Conservation (phyloP, 2,329 filamentous ascomycete species). For the Fusarium sp. region DNA sequence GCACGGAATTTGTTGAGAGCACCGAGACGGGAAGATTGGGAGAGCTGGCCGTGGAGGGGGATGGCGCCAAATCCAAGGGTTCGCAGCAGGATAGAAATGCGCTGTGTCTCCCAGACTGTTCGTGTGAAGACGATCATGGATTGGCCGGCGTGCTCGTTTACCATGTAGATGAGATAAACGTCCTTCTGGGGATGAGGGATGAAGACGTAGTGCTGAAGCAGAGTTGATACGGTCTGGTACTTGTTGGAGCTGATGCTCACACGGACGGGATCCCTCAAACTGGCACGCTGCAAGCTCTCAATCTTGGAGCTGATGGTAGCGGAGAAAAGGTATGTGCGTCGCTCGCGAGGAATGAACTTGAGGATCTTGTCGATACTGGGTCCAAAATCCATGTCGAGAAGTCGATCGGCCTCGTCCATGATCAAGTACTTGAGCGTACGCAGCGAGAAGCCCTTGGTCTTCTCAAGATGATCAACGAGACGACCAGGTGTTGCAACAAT, state of each 20-base stretch:
- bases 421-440: constrained; percentile 87
- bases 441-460: constrained; percentile 95
- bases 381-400: constrained; percentile 94
- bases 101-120: constrained; percentile 91
- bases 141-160: constrained; percentile 89
- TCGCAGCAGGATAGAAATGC: constrained; percentile 84
- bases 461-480: constrained; percentile 91
- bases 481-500: constrained; percentile 92
- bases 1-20: constrained; percentile 91
- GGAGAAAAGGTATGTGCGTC: constrained; percentile 89
- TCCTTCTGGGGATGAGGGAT: constrained; percentile 91
- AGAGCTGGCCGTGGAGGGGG: constrained; percentile 91
- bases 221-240: constrained; percentile 90
- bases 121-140: constrained; percentile 90
- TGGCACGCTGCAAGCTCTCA: constrained; percentile 90
- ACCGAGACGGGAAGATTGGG: constrained; percentile 86
- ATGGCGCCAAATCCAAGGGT: constrained; percentile 90
- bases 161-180: constrained; percentile 84
- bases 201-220: constrained; percentile 89
- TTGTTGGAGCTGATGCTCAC: constrained; percentile 85
- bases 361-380: constrained; percentile 93
- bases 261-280: constrained; percentile 83
- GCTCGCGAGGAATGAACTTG: constrained; percentile 83
- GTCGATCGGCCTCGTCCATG: constrained; percentile 93
- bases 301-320: constrained; percentile 96